Evolutionary conservation across 2,329 filamentous ascomycete genomes (phyloP), one percentile per base, ranked within the genome.

Genomic region (Talaromyces atroroseus): DNA sequence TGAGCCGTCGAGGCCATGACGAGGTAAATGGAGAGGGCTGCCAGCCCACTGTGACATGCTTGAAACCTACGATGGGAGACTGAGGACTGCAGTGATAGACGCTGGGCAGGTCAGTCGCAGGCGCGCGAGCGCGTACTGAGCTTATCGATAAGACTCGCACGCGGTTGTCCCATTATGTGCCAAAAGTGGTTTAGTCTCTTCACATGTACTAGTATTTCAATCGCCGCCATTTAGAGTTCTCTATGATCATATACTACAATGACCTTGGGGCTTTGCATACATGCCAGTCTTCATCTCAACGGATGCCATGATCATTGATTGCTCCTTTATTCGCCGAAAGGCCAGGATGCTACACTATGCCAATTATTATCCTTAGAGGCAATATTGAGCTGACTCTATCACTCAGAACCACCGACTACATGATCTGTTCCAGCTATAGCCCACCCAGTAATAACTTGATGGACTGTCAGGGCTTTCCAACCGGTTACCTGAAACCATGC

Each of bases 1-100:
- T 58, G 23, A 20, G 18, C 36, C 32, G 36, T 54, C 14, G 40
- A 32, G 29, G 51, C 38, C 52, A 32, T 47, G 56, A 24, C 45
- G 47, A 32, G 24, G 47, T n/a, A 24, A 36, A 18, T 18, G 12
- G 26, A 21, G 16, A 24, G 20, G 36, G 23, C 14, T 21, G 26
- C 20, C 40, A n/a, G 14, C 36, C 4, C 36, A 10, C 29, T 3
- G 34, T 49, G 45, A 46, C 56, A 57, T 53, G 45, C 38, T 38
- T 24, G 23, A 5, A 32, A 12, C 36, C n/a, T n/a, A n/a, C n/a
- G n/a, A 38, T 4, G 5, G 32, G 12, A 12, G 29, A 8, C 11
- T 32, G 29, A 32, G n/a, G 11, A 36, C 32, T 16, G 32, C 4
- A 16, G 32, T 11, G 34, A 26, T 7, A 18, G n/a, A 21, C 21